Conservation (phyloP, 306 rosid genomes). For the Potentilla sterilis region DNA sequence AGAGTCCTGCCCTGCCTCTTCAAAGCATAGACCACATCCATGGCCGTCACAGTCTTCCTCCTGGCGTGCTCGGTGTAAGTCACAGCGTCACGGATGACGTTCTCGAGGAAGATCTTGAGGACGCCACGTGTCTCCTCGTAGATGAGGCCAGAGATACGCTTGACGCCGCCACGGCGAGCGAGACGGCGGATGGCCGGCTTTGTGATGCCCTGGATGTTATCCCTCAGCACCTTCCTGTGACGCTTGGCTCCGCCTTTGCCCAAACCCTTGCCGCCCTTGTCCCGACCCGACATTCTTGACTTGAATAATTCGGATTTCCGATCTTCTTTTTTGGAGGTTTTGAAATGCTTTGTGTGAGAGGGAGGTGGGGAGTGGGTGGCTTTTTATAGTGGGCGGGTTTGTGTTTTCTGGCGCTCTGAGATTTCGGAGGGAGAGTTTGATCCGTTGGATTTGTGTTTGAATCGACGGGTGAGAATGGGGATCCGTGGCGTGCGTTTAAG, state of each 20-base stretch:
- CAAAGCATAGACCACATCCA: conserved; percentile 47
- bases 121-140: conserved; percentile 47
- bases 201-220: conserved; percentile 37
- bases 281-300: conserved; percentile 51
- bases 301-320: neutral
- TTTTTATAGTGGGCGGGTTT: neutral
- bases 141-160: conserved; percentile 45
- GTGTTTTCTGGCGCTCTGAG: neutral
- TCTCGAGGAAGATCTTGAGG: conserved; percentile 36
- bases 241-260: conserved; percentile 56
- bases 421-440: neutral
- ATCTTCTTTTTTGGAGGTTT: neutral
- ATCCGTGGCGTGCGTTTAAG: neutral
- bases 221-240: conserved; percentile 41
- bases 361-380: neutral
- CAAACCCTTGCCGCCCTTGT: conserved; percentile 52
- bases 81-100: conserved; percentile 38
- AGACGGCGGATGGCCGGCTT: conserved; percentile 40
- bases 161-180: conserved; percentile 43
- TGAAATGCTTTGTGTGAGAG: neutral
- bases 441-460: neutral
- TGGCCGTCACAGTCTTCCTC: conserved; percentile 51
- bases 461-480: neutral
- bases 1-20: conserved; percentile 49
- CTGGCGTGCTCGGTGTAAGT: conserved; percentile 47